Base-by-base conservation (phyloP, 495 filamentous ascomycete genomes). In the Hypoxylon crocopeplum region DNA sequence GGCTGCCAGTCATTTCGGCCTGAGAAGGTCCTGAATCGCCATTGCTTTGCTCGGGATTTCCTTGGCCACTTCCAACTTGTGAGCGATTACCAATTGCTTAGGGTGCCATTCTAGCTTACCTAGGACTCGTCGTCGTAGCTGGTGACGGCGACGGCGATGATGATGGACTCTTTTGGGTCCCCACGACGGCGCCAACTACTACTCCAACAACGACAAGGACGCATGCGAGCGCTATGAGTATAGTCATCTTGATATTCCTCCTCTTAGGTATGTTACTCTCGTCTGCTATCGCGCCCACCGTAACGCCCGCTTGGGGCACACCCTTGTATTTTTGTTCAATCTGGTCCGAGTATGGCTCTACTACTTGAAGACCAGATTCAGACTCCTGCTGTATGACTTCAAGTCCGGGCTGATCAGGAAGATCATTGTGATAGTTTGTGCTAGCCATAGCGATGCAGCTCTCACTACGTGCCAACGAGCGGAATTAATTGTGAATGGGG, bases 131-230 rank as follows among this genome's bases (percentile, higher is more conserved):
- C 19, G 50, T 36, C 2, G 25, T 37, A 6, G 47, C 21, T 19
- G 47, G 13, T 10, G 22, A 24, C 10, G 10, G 2, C 13, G 33
- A 13, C n/a, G 33, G 10, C 20, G 41, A 32, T 2, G 42, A 42
- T 11, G 53, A 34, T 13, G n/a, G 45, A 5, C 16, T 33, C 19
- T 33, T 25, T 6, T 8, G 22, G 12, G 44, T 48, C 15, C 53
- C 53, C 4, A 56, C 34, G 13, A 56, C 53, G 34, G 25, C 36
- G 2, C 53, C 53, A 34, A 56, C 53, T 27, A 56, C 25, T 7
- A 48, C 36, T 25, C 36, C 53, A 12, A 56, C 15, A 20, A 56
- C n/a, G 12, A 56, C 11, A 7, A 56, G 15, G 34, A 24, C 13
- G 13, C 25, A 34, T 15, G 6, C 27, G n/a, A 56, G 7, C 20